Base-by-base conservation (phyloP, 177 flowering plant genomes). In the Vitis hybrid region DNA sequence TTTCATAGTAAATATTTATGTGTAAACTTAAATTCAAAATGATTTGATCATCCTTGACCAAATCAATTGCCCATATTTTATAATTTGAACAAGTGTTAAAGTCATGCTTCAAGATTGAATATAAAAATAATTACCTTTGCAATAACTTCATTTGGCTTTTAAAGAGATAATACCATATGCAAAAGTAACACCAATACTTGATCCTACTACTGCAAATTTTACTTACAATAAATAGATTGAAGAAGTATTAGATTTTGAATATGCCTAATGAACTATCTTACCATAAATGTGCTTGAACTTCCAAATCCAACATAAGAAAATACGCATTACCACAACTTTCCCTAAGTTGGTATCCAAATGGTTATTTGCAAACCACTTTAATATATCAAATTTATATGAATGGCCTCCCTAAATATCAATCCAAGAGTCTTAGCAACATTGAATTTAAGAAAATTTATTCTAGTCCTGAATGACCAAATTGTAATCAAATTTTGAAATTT, bases 181-280 rank as follows among this genome's bases (percentile, higher is more conserved):
- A 74, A 92, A 95, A 63, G 83, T 79, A 22, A 92, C 98, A 72
- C 95, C 97, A 69, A 94, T 92, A 80, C 98, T 94, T 71, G 98
- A 94, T 65, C 98, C 95, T 54, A 92, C 94, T 79, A 88, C 82
- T 56, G 94, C 79, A 67, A 95, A 95, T 79, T 94, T 94, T 62
- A 94, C 97, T 97, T 94, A 80, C 53, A 77, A 61, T 18, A 22
- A 49, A 33, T 64, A 14, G 33, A 63, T 28, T 15, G 28, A 44
- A 56, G 49, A 64, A 55, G 3, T 64, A 8, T 64, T 9, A 64
- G 70, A 53, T 17, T 24, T 54, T 67, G 3, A 24, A 38, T 8
- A 61, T 24, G 38, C 53, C 5, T 44, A 15, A n/a, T 11, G 33
- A 51, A 51, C 24, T 24, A 13, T 47, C 3, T 52, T 18, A 67